Conservation (phyloP, 495 filamentous ascomycete species). For the Neurospora pannonica region DNA sequence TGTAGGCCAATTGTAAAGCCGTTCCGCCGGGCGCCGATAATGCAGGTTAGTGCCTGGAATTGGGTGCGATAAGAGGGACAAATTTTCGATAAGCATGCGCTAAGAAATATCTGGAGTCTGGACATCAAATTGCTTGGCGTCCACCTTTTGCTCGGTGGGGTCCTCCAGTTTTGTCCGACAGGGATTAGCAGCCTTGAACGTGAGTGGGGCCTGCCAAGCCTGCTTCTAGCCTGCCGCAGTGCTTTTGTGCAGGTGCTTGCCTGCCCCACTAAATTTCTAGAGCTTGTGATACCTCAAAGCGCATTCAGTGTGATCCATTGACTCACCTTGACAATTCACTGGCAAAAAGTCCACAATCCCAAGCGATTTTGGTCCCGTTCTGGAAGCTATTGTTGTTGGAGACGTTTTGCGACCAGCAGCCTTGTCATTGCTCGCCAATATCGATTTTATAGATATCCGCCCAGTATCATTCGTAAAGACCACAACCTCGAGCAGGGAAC, state of each 20-base stretch:
- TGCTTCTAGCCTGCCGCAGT: neutral
- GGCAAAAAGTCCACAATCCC: neutral
- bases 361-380: neutral
- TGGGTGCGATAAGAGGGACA: neutral
- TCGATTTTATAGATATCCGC: neutral
- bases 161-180: neutral
- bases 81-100: neutral
- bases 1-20: slow-evolving; percentile 23
- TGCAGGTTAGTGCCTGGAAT: neutral
- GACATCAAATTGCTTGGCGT: neutral
- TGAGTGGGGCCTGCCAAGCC: neutral
- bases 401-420: neutral
- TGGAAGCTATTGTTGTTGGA: neutral
- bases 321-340: neutral
- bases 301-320: neutral
- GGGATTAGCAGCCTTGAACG: neutral
- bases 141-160: neutral
- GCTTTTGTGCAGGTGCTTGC: neutral
- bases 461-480: neutral
- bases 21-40: slow-evolving; percentile 6
- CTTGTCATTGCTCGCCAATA: neutral
- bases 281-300: neutral
- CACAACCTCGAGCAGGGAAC: neutral
- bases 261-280: neutral
- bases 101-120: neutral